Evolutionary conservation across 768 basidiomycete genomes (phyloP).

Genomic region (Trametes coccinea): DNA sequence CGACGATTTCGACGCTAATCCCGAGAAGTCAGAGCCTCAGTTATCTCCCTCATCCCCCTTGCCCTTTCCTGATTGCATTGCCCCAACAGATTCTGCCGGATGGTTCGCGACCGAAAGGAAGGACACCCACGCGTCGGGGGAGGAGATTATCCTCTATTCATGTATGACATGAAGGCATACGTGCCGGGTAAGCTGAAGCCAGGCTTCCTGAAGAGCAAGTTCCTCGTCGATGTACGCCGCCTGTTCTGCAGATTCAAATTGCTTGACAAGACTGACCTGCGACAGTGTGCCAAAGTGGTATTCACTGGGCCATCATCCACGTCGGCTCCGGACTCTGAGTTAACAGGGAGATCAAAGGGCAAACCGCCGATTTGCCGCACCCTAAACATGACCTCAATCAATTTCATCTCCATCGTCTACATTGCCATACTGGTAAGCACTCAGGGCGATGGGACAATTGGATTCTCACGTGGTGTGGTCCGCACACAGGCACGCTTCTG

Average conservation of each 20-base stretch:
- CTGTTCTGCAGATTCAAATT: neutral
- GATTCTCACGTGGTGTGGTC: too few relatives aligned
- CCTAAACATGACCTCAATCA: neutral
- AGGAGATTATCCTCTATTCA: neutral
- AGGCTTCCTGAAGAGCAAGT: neutral
- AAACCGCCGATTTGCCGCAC: neutral
- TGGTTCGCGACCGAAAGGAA: neutral
- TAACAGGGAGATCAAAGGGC: neutral
- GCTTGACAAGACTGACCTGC: too few relatives aligned
- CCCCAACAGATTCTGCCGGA: neutral
- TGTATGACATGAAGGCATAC: neutral
- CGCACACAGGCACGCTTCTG: neutral
- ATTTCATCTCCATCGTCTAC: neutral
- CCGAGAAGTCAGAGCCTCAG: neutral
- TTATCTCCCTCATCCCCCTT: neutral
- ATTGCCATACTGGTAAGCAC: neutral
- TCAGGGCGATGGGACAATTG: too few relatives aligned
- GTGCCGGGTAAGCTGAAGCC: neutral
- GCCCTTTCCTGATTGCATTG: neutral
- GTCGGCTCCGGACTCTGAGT: neutral
- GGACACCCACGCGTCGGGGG: neutral
- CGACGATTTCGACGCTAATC: neutral
- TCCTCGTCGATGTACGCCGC: neutral
- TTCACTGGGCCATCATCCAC: neutral
- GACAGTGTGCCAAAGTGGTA: neutral